Conservation (phyloP, 257 asterid species). For the Gynochthodes officinalis region DNA sequence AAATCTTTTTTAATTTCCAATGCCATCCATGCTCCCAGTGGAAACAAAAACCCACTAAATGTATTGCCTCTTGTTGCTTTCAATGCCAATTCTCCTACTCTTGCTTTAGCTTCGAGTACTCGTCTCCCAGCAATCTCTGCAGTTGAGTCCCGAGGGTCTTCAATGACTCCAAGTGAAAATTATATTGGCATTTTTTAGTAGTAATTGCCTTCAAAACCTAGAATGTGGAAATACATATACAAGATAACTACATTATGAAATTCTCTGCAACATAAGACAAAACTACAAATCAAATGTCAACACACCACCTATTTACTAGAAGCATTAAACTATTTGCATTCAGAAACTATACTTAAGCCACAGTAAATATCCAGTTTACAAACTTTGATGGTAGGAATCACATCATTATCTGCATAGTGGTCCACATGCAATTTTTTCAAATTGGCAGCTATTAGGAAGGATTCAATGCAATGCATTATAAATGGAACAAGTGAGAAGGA, state of each 20-base stretch:
- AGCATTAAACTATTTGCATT: not conserved
- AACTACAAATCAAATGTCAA: not conserved
- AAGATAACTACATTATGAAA: not conserved
- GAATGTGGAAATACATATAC: slow-evolving; percentile 12
- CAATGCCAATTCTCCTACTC: too few relatives aligned
- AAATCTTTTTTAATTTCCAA: too few relatives aligned
- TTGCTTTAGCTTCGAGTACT: too few relatives aligned
- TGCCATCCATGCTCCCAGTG: too few relatives aligned
- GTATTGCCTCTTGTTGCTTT: too few relatives aligned
- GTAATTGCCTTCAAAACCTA: slow-evolving; percentile 90
- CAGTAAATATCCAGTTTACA: slow-evolving; percentile 5
- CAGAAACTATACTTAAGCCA: not conserved
- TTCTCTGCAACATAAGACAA: not conserved
- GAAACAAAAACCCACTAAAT: too few relatives aligned
- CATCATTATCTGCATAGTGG: slow-evolving; percentile 40
- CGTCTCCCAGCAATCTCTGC: too few relatives aligned
- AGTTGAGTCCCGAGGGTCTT: slow-evolving; percentile 87
- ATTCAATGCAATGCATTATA: slow-evolving; percentile 77
- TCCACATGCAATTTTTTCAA: slow-evolving; percentile 46
- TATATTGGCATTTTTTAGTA: slow-evolving; percentile 68
- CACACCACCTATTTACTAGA: not conserved
- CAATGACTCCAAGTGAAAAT: slow-evolving; percentile 67
- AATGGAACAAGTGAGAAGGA: slow-evolving; percentile 67
- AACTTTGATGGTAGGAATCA: slow-evolving; percentile 53
- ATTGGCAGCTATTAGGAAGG: slow-evolving; percentile 61